Conservation (phyloP, 2,329 filamentous ascomycete genomes). For the Botrytis fabae region DNA sequence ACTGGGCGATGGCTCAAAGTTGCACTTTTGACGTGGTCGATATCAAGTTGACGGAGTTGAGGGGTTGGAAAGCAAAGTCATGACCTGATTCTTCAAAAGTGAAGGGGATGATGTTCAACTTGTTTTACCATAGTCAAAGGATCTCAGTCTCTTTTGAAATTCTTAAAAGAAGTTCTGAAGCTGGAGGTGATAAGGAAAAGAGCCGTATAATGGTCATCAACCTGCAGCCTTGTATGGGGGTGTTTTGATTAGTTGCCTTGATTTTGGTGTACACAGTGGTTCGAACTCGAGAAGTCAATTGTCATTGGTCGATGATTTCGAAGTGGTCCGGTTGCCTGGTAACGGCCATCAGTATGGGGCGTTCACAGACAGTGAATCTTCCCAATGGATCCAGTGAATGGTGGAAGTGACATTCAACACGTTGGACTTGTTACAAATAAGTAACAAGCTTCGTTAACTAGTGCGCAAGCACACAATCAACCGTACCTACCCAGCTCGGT, state of each 20-base stretch:
- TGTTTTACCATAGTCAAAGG: neutral
- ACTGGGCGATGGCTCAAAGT: neutral
- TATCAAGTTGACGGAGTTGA: neutral
- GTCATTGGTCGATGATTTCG: neutral
- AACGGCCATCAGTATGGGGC: neutral
- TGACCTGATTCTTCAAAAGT: neutral
- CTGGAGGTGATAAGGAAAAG: neutral
- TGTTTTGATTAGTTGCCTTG: neutral
- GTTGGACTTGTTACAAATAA: neutral
- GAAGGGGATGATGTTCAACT: neutral
- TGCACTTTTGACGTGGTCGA: neutral
- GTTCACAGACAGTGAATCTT: neutral
- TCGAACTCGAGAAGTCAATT: neutral
- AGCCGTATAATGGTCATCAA: neutral
- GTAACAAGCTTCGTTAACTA: no score
- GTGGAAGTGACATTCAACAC: neutral
- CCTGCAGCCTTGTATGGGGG: neutral
- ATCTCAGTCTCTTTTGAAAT: neutral
- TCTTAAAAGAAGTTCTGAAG: neutral
- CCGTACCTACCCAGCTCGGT: neutral
- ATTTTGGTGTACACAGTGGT: neutral
- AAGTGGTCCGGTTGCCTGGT: neutral
- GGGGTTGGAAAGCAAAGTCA: neutral
- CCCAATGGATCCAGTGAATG: neutral
- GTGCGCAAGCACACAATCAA: no score